Evolutionary conservation across 345 rosid genomes (phyloP).

Genomic region (Odontarrhena argentea): DNA sequence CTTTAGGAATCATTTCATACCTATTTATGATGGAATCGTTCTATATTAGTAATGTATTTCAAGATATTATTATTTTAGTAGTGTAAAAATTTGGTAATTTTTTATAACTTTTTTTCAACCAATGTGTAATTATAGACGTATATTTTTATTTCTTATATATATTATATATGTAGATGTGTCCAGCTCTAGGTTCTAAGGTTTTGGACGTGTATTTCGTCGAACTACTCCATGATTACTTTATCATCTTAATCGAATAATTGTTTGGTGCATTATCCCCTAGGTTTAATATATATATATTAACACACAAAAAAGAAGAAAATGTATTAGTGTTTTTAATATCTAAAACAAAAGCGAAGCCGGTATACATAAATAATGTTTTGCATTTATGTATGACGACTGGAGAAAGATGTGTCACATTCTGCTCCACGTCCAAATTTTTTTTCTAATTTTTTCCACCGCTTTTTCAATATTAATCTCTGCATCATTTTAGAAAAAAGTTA

Average conservation of each 20-base stretch:
- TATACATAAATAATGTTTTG: neutral
- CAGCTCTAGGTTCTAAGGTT: constrained; percentile 24
- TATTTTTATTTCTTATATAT: neutral
- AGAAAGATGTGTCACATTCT: constrained; percentile 29
- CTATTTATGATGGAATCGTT: too few relatives aligned
- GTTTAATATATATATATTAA: neutral
- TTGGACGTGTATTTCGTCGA: constrained; percentile 23
- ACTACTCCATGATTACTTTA: constrained; percentile 29
- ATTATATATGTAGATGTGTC: neutral
- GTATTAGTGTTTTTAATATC: neutral
- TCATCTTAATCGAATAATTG: constrained; percentile 28
- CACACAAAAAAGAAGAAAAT: too few relatives aligned
- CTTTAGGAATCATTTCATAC: too few relatives aligned
- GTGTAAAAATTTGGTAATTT: neutral
- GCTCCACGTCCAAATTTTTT: neutral
- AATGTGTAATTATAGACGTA: constrained; percentile 2
- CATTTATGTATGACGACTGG: neutral
- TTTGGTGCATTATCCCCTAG: constrained; percentile 28
- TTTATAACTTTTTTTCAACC: neutral
- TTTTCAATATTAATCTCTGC: too few relatives aligned
- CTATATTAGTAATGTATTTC: too few relatives aligned
- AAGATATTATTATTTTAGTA: neutral
- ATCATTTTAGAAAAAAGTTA: too few relatives aligned
- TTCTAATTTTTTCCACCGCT: too few relatives aligned
- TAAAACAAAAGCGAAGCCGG: constrained; percentile 13